phyloP scores from a whole-genome alignment of 1,284 basidiomycete genomes.

The Cutaneotrichosporon dermatis region DNA sequence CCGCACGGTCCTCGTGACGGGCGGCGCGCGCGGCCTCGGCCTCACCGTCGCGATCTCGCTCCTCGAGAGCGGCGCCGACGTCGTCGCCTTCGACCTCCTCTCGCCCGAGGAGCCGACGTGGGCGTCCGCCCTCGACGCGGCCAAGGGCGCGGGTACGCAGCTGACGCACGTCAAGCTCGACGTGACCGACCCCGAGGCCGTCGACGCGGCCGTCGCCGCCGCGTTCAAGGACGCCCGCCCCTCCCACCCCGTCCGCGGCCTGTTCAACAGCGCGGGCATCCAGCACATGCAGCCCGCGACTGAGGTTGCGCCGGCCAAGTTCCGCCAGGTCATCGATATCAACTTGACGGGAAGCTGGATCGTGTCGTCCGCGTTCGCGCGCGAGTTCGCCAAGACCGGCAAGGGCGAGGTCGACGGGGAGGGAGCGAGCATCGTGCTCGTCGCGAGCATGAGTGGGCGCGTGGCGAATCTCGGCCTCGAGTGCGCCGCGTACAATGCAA shows the following conservation, averaged over 20 bases:
- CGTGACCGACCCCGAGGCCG: constrained; percentile 57
- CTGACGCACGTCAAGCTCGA: constrained; percentile 64
- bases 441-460: constrained; percentile 79
- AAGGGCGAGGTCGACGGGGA: neutral
- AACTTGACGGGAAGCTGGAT: constrained; percentile 72
- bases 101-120: constrained; percentile 61
- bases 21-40: constrained; percentile 72
- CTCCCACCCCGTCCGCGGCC: constrained; percentile 24
- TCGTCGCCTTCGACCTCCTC: constrained; percentile 71
- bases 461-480: constrained; percentile 65
- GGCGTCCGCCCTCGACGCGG: constrained; percentile 55
- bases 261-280: constrained; percentile 71
- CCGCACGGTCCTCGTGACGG: constrained; percentile 69
- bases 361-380: constrained; percentile 72
- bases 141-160: constrained; percentile 44
- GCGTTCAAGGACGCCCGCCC: constrained; percentile 63
- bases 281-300: constrained; percentile 60
- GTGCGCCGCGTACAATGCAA: constrained; percentile 52
- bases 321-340: constrained; percentile 65
- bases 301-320: constrained; percentile 64
- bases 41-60: constrained; percentile 72
- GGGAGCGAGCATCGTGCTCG: constrained; percentile 61
- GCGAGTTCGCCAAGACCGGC: constrained; percentile 62
- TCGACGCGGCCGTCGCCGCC: constrained; percentile 58
- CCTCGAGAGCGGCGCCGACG: constrained; percentile 68